Base-by-base conservation (phyloP, 768 basidiomycete species). In the Leccinum obscurum region DNA sequence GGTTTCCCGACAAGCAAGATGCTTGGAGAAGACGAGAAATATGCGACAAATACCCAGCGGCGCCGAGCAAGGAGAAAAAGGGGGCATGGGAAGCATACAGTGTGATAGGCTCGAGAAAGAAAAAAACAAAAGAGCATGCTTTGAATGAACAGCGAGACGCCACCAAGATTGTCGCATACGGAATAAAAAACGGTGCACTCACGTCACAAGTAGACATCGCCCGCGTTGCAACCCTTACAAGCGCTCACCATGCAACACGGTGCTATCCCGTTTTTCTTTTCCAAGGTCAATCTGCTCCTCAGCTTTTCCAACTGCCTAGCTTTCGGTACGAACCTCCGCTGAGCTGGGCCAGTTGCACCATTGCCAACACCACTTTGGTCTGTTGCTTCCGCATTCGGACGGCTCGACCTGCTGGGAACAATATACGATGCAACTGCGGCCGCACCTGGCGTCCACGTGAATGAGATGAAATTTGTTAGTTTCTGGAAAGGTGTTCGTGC, bases 261-360 rank as follows among this genome's bases (percentile, higher is more conserved):
- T 13, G 37, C 52, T 15, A 49, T 64, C 50, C 64, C 70, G 13
- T 54, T 55, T 22, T 61, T 59, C 59, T 53, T 62, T 59, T 80
- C 77, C 35, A 74, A 68, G 65, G 81, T 77, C 69, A 92, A 74
- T 63, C 86, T 83, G 34, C 72, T 67, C 70, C 78, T 80, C 66
- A 92, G 74, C 73, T 82, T 85, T 69, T 83, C 82, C 65, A 92
- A 71, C 71, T 93, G 91, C 63, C 77, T 81, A 66, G 86, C 81
- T 69, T 82, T 87, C 28, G 85, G 80, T 52, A 89, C 85, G 68
- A 78, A 89, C 59, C 58, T 75, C 73, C 62, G 75, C 66, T 67
- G 63, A 51, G 57, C 62, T 52, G 60, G 51, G 64, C 46, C 46
- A 52, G 49, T 64, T 46, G 61, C 52, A 60, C 37, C 44, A 50